Base-by-base conservation (phyloP, 148 eudicot genomes). In the Linanthus parryae region DNA sequence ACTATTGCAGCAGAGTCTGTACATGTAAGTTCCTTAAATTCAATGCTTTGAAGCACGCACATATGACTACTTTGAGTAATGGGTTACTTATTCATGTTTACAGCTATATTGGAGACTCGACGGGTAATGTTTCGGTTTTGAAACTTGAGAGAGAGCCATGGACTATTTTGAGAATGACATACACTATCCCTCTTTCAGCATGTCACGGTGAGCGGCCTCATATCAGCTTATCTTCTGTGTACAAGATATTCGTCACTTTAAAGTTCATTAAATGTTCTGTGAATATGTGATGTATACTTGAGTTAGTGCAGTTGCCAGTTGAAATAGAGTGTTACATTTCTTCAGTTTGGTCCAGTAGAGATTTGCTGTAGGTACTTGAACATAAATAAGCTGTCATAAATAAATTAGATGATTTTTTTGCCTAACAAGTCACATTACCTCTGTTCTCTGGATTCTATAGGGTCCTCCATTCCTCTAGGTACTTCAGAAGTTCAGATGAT, bases 31-130 rank as follows among this genome's bases (percentile, higher is more conserved):
- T 22, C 39, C 57, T 15, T 56, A 22, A 49, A 49, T 16, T 39
- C 27, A 33, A 51, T 14, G 15, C 9, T 23, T 35, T 44, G 15
- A 42, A 63, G 2, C 36, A 41, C 41, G 19, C 13, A 18, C 31
- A 41, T 29, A 20, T n/a, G 13, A 13, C 33, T 17, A 3, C 19
- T 54, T 44, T 28, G 11, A 36, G n/a, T 14, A 8, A 11, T 24
- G n/a, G 33, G 3, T 16, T 66, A 7, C 61, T 15, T 42, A 15
- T 44, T 19, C 16, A 8, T 64, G n/a, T 49, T 27, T 58, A 22
- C 74, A 92, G 99, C 69, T 88, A 75, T 55, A 58, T 78, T 51
- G 99, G 99, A 70, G 83, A 88, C 62, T 72, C 79, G 24, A 36
- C 40, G 48, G 99, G 99, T 44, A 71, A 74, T 76, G 78, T 92